Percentiles rank a stretch among this genome's conserved stretches.
These are phyloP conservation scores for Rubia tinctorum DNA, from an alignment of 305 asterid species.

Conservation along the genomic window DNA sequence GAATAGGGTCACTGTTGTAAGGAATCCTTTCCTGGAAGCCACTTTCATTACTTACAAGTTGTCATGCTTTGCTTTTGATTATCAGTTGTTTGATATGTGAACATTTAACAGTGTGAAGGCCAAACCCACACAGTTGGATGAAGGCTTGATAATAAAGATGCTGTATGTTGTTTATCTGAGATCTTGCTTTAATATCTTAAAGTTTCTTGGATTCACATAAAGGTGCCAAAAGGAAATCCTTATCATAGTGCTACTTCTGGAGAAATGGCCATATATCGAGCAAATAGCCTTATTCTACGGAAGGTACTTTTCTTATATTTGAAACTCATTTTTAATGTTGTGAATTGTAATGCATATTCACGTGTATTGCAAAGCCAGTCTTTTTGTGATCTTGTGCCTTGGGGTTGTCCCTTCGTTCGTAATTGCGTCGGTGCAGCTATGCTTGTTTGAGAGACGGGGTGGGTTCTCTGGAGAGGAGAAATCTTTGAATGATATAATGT, in stretches of 20 bases:
- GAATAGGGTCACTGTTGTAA: background rate
- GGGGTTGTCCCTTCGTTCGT: background rate
- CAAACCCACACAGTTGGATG: background rate
- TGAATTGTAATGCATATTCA: background rate
- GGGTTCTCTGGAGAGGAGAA: background rate
- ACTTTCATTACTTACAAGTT: background rate
- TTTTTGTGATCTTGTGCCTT: background rate
- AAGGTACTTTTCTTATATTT: constrained; percentile 46
- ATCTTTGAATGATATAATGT: background rate
- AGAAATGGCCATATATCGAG: constrained; percentile 93
- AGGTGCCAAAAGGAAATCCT: constrained; percentile 99
- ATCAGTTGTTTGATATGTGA: background rate
- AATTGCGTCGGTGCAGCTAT: background rate
- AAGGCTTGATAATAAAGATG: background rate
- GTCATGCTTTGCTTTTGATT: background rate
- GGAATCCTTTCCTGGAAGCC: background rate
- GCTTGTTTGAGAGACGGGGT: background rate
- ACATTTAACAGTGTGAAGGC: background rate
- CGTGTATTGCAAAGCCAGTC: background rate
- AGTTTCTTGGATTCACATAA: constrained; percentile 11
- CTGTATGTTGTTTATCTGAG: background rate
- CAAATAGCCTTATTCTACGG: constrained; percentile 81
- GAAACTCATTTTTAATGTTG: constrained; percentile 8
- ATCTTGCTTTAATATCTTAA: constrained; percentile 13
- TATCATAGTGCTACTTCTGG: constrained; percentile 99